Base-by-base conservation (phyloP, 768 basidiomycete genomes). In the Serendipita vermifera region DNA sequence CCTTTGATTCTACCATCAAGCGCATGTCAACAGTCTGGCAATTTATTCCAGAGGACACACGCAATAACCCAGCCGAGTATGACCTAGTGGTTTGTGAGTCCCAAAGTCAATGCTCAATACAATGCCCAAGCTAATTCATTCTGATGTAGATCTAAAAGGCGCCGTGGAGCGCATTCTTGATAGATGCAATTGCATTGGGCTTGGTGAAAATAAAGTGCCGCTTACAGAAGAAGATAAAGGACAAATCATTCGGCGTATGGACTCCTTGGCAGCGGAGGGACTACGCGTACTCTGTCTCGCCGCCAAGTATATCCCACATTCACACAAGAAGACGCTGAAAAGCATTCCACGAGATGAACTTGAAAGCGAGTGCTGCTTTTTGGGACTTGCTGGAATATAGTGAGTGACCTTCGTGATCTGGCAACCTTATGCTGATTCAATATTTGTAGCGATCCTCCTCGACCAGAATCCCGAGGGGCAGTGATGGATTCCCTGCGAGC, bases 1-100 rank as follows among this genome's bases (percentile, higher is more conserved):
- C 78, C 0, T 78, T 79, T 62, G 75, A 76, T 36, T 76, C 75
- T 46, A 73, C 72, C 27, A 64, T 77, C 40, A 79, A 78, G 66
- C 66, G 75, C 54, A 79, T 78, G 78, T 51, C 46, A 7, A 51
- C 46, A 15, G 46, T 51, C n/a, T 51, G 46, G 46, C 20, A 51
- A 29, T 51, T 51, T 3, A 51, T 51, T 51, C 46, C 46, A 5
- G 46, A 51, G 9, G 22, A 51, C n/a, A 15, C 15, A 15, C 20
- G 22, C 6, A 29, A 51, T 26, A 29, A 51, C n/a, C 2, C 2
- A 31, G 46, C 15, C 4, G 27, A 51, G 5, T 51, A 51, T n/a
- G 46, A 51, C 29, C 22, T 51, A 7, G 27, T 51, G 9, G 46
- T 51, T 15, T 51, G 46, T 51, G 46, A 51, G 46, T 51, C 5